Evolutionary conservation across 768 basidiomycete genomes (phyloP), one percentile per base, ranked within the genome.

Genomic region (Rhizopogon roseolus): DNA sequence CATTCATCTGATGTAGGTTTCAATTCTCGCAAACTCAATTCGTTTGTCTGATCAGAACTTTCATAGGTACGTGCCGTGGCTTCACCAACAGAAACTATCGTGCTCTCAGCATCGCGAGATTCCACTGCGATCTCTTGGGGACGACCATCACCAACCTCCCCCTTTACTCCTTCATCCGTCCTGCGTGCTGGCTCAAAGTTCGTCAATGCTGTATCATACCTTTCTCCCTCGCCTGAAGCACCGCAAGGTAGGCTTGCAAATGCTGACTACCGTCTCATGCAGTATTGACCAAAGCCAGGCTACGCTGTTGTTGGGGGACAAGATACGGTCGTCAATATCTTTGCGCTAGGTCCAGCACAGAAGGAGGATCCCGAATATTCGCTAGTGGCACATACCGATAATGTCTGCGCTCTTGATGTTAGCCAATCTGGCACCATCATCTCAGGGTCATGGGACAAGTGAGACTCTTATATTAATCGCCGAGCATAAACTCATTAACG

Each of bases 381-480:
- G 19, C 79, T 98, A 27, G 66, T 98, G 36, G 97, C 96, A 22
- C 97, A 99, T 68, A 81, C 83, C 11, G 85, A 87, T 44, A 98
- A 98, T 65, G 81, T 98, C 36, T 98, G 95, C 68, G 80, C 90
- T 19, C 74, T 99, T 53, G 79, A 91, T 63, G 81, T 84, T 4
- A 81, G 82, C 9, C 70, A 80, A 8, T 77, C 78, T 45, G 91
- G 92, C 14, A 76, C 81, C 48, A 86, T 98, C 56, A 84, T 97
- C 54, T 95, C 92, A 7, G 97, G 97, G 17, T 96, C 93, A 41
- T 99, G 97, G 97, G 97, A 98, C 73, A 89, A 81, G 96, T 96
- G 62, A 70, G 82, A 10, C 14, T 49, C 40, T 43, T 43, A 49
- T 37, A 9, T 42, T 54, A 16, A 10, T 40, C 42, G 17, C 50